These are phyloP conservation scores for Geotrichum citri-aurantii DNA, from an alignment of 1,139 yeast genomes.

Conservation along the genomic window DNA sequence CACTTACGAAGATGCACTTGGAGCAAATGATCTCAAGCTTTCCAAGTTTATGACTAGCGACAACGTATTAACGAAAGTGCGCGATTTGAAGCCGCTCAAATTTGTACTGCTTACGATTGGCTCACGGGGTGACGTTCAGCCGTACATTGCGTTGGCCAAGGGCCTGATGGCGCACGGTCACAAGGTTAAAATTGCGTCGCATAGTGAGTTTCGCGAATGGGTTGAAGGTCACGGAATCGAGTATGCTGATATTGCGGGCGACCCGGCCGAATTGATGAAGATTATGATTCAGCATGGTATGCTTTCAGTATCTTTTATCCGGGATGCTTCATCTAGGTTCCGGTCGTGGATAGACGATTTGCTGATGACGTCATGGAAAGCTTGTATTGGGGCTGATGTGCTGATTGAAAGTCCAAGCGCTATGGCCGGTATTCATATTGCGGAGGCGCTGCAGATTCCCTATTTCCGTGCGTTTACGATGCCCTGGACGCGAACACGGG, in stretches of 20 bases:
- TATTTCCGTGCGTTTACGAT: constrained; percentile 93
- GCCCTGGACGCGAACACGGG: constrained; percentile 97
- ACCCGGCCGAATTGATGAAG: constrained; percentile 87
- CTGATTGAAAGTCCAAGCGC: constrained; percentile 92
- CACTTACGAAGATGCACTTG: constrained; percentile 30
- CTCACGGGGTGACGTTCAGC: constrained; percentile 94
- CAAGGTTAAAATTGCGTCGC: constrained; percentile 77
- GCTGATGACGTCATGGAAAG: constrained; percentile 68
- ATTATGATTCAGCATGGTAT: constrained; percentile 89
- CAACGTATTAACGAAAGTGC: not conserved
- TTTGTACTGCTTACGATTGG: constrained; percentile 83
- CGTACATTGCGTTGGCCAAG: constrained; percentile 82
- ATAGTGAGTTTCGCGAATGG: constrained; percentile 73
- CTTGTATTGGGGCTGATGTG: constrained; percentile 78
- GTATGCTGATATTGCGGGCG: constrained; percentile 78
- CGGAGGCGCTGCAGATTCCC: constrained; percentile 84
- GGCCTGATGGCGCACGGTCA: constrained; percentile 80
- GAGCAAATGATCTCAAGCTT: not conserved
- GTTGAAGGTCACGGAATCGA: constrained; percentile 58
- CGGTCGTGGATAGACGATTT: constrained; percentile 75
- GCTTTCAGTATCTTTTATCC: constrained; percentile 72
- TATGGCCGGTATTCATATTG: constrained; percentile 92
- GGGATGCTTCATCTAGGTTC: constrained; percentile 76
- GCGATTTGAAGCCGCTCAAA: constrained; percentile 22
- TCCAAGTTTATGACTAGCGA: not conserved